These are phyloP conservation scores for Rhodotorula taiwanensis DNA, from an alignment of 768 basidiomycete species.

Conservation along the genomic window DNA sequence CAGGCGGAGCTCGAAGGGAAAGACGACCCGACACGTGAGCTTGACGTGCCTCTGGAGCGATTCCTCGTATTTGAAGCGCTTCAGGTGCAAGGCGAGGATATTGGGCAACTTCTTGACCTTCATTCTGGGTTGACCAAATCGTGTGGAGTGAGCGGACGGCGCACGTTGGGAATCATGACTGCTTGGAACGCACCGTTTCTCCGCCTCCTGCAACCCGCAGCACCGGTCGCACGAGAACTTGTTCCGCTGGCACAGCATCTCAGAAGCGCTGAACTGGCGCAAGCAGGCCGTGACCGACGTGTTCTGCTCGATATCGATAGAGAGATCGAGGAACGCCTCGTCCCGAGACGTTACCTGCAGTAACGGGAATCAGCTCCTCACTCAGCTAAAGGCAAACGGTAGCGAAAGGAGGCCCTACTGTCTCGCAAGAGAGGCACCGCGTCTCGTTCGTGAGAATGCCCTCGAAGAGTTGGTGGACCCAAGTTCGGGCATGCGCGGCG, in stretches of 20 bases:
- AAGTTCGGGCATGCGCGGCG: slow-evolving; percentile 50
- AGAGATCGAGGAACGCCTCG: slow-evolving; percentile 95
- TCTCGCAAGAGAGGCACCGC: slow-evolving; percentile 94
- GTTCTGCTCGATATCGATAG: slow-evolving; percentile 97
- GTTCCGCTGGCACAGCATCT: slow-evolving; percentile 96
- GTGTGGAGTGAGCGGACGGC: neutral
- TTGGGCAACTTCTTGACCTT: slow-evolving; percentile 97
- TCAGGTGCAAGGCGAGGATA: slow-evolving; percentile 87
- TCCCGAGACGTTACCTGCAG: slow-evolving; percentile 78
- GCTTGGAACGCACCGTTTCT: slow-evolving; percentile 66
- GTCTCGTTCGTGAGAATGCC: slow-evolving; percentile 94
- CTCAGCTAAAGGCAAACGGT: neutral
- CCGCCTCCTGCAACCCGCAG: slow-evolving; percentile 93
- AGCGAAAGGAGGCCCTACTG: slow-evolving; percentile 51
- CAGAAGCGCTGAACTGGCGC: slow-evolving; percentile 90
- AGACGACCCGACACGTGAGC: slow-evolving; percentile 90
- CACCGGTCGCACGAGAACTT: slow-evolving; percentile 98
- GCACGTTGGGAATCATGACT: neutral
- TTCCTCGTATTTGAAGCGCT: slow-evolving; percentile 98
- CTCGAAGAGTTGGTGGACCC: slow-evolving; percentile 88
- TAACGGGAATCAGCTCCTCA: neutral
- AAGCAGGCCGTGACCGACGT: slow-evolving; percentile 93
- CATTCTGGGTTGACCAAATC: slow-evolving; percentile 59
- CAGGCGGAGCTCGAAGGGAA: slow-evolving; percentile 85
- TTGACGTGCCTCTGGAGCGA: slow-evolving; percentile 85